Conservation (phyloP, 2,329 filamentous ascomycete species). For the Trichophyton rubrum region DNA sequence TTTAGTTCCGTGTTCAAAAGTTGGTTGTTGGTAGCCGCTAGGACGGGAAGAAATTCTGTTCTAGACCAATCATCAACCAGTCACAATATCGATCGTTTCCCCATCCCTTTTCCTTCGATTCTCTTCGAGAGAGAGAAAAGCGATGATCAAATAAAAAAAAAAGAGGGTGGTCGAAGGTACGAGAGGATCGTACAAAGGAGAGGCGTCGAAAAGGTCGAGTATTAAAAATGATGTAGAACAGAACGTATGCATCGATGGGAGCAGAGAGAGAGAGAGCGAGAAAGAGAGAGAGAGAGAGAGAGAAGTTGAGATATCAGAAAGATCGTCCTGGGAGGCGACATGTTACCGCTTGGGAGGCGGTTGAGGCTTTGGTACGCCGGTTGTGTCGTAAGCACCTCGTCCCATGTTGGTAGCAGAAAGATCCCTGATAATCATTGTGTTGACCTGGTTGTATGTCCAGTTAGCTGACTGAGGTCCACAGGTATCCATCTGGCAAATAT, state of each 20-base stretch:
- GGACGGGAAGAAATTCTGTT: neutral
- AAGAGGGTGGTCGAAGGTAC: neutral
- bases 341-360: constrained; percentile 29
- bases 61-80: neutral
- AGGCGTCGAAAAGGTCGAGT: constrained; percentile 16
- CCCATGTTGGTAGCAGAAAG: constrained; percentile 37
- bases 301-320: neutral
- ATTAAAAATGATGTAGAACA: constrained; percentile 10
- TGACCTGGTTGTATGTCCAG: neutral
- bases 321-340: neutral
- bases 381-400: constrained; percentile 41
- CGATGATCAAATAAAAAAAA: neutral
- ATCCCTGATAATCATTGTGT: constrained; percentile 11
- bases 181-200: constrained; percentile 1
- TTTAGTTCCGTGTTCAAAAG: neutral
- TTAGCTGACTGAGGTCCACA: neutral
- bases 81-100: neutral
- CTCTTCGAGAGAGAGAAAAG: neutral
- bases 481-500: neutral
- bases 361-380: constrained; percentile 39
- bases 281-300: neutral
- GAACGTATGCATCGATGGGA: constrained; percentile 3
- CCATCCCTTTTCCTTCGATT: neutral
- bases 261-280: neutral
- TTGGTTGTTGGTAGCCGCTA: constrained; percentile 1